These are phyloP conservation scores for Colletotrichum somersetense DNA, from an alignment of 2,329 filamentous ascomycete species.

Conservation along the genomic window DNA sequence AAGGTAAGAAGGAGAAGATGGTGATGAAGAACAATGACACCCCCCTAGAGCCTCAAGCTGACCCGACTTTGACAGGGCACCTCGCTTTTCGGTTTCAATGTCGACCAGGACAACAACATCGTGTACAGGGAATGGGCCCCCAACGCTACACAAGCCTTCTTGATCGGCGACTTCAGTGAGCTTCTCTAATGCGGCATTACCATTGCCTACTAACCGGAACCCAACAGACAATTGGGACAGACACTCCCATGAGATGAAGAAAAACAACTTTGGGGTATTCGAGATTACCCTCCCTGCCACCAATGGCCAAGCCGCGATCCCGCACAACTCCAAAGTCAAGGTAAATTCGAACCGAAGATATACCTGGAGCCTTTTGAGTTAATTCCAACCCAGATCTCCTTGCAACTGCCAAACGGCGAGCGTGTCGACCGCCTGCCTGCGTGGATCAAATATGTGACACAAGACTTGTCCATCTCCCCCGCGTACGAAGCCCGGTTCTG, in stretches of 20 bases:
- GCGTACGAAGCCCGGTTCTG: slow-evolving; percentile 97
- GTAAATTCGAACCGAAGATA: slow-evolving; percentile 58
- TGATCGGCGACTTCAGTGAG: slow-evolving; percentile 95
- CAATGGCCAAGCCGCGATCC: slow-evolving; percentile 81
- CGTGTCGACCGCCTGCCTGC: slow-evolving; percentile 89
- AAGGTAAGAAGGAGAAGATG: slow-evolving; percentile 64
- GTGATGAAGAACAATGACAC: background rate
- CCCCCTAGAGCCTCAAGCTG: slow-evolving; percentile 4
- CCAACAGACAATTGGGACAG: slow-evolving; percentile 84
- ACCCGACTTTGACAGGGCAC: slow-evolving; percentile 71
- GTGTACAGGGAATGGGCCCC: slow-evolving; percentile 97
- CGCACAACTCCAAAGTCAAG: slow-evolving; percentile 97
- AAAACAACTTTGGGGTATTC: slow-evolving; percentile 87
- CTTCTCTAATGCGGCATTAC: slow-evolving; percentile 19
- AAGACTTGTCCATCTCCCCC: slow-evolving; percentile 89
- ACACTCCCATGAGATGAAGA: slow-evolving; percentile 87
- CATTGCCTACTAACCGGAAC: background rate
- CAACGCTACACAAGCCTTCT: slow-evolving; percentile 84
- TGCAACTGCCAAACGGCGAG: slow-evolving; percentile 83
- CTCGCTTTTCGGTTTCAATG: slow-evolving; percentile 88
- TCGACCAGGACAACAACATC: slow-evolving; percentile 85
- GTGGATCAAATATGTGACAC: slow-evolving; percentile 98
- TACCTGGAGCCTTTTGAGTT: background rate
- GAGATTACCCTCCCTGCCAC: slow-evolving; percentile 82
- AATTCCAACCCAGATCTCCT: slow-evolving; percentile 74